A percentile compares a stretch with the other conserved stretches of the same genome.
phyloP scores from a whole-genome alignment of 169 alveolate species.

The Plasmodium gonderi region DNA sequence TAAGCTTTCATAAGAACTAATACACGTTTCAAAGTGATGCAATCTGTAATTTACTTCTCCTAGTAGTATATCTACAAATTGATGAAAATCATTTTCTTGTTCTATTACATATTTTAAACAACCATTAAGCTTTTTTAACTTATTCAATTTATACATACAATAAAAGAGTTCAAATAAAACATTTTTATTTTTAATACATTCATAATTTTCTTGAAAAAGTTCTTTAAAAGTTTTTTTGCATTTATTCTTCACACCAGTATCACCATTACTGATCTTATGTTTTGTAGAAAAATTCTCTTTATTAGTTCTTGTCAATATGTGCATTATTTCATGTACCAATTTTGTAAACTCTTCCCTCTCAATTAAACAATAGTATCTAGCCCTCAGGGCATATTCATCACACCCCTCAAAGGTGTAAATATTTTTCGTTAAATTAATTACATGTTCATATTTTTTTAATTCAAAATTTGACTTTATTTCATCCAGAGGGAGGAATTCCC shows the following conservation, averaged over 20 bases:
- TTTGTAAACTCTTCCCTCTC: neutral
- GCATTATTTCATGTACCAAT: slow-evolving; percentile 16
- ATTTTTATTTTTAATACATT: slow-evolving; percentile 18
- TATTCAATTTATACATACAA: slow-evolving; percentile 45
- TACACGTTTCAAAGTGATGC: slow-evolving; percentile 21
- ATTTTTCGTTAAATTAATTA: slow-evolving; percentile 6
- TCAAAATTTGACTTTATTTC: slow-evolving; percentile 35
- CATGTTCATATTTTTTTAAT: slow-evolving; percentile 18
- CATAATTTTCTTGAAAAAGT: slow-evolving; percentile 45
- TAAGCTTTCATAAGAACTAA: slow-evolving; percentile 31
- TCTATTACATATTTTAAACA: slow-evolving; percentile 37
- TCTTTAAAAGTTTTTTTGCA: slow-evolving; percentile 6
- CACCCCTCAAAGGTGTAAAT: slow-evolving; percentile 8
- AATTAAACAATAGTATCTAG: slow-evolving; percentile 35
- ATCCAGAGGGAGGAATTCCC: neutral
- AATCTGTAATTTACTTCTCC: slow-evolving; percentile 40
- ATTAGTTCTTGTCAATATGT: neutral
- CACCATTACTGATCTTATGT: neutral
- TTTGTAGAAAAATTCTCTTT: neutral
- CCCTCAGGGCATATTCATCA: neutral
- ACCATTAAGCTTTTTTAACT: slow-evolving; percentile 50
- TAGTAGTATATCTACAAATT: slow-evolving; percentile 18
- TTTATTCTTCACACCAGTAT: neutral
- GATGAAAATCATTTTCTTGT: slow-evolving; percentile 12
- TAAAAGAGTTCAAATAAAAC: slow-evolving; percentile 63